phyloP scores from a whole-genome alignment of 768 basidiomycete genomes.

The Russula olivacea region DNA sequence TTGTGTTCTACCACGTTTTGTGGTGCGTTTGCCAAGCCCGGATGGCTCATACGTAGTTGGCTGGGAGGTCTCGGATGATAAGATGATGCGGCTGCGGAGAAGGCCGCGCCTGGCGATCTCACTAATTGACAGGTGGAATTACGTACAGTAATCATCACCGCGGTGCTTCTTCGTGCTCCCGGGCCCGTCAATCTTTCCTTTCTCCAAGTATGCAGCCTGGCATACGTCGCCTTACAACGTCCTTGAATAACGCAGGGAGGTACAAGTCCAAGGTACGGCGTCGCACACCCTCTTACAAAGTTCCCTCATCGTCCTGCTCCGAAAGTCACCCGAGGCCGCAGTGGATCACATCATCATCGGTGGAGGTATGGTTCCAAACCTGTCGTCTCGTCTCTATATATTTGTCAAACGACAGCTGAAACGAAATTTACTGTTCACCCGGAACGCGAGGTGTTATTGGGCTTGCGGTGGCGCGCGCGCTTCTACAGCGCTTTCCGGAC shows the following conservation, averaged over 20 bases:
- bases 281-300: constrained; percentile 6
- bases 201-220: neutral
- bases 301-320: neutral
- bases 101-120: too few relatives aligned
- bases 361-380: constrained; percentile 51
- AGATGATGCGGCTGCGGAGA: too few relatives aligned
- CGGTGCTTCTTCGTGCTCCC: too few relatives aligned
- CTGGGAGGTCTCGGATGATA: neutral
- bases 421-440: neutral
- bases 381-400: neutral
- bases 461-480: constrained; percentile 72
- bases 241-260: constrained; percentile 54
- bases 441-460: constrained; percentile 65
- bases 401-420: neutral
- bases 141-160: too few relatives aligned
- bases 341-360: constrained; percentile 88
- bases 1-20: neutral
- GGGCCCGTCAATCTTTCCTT: neutral
- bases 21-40: neutral
- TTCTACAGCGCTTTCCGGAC: constrained; percentile 56
- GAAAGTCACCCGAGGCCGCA: constrained; percentile 55
- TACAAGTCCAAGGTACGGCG: constrained; percentile 57
- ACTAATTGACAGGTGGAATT: too few relatives aligned
- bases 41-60: too few relatives aligned
- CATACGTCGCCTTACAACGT: constrained; percentile 38